phyloP scores from a whole-genome alignment of 2,329 filamentous ascomycete species.

The Colletotrichum coccodes region DNA sequence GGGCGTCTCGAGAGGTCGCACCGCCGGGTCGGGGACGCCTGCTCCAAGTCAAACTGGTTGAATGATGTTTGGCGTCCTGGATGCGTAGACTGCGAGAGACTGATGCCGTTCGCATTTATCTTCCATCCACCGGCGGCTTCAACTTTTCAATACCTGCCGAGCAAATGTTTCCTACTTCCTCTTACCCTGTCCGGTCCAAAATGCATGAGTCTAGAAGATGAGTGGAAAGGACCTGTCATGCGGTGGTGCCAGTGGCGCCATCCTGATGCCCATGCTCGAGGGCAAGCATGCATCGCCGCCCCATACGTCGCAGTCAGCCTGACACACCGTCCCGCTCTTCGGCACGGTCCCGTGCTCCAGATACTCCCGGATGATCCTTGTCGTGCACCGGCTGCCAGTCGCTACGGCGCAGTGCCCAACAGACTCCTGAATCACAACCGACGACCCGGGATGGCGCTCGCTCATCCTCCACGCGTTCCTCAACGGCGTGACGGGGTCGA shows the following conservation, averaged over 20 bases:
- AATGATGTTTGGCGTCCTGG: neutral
- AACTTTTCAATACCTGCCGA: too few species aligned
- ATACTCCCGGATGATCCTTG: slow-evolving; percentile 38
- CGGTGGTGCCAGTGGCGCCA: neutral
- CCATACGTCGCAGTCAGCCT: slow-evolving; percentile 36
- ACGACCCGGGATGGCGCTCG: slow-evolving; percentile 39
- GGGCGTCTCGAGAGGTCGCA: too few species aligned
- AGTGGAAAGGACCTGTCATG: neutral
- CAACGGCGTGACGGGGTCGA: slow-evolving; percentile 59
- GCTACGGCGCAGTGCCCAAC: slow-evolving; percentile 40
- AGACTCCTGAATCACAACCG: slow-evolving; percentile 42
- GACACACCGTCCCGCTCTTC: slow-evolving; percentile 35
- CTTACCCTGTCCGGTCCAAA: accelerated
- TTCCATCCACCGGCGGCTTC: too few species aligned
- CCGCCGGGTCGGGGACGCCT: neutral
- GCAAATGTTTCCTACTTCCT: too few species aligned
- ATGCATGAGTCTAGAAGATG: neutral
- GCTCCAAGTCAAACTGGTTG: neutral
- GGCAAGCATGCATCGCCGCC: slow-evolving; percentile 3
- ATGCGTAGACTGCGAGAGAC: neutral
- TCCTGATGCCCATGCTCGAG: neutral
- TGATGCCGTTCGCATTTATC: neutral
- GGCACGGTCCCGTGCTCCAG: slow-evolving; percentile 43
- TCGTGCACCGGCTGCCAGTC: slow-evolving; percentile 35
- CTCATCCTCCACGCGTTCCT: slow-evolving; percentile 46